phyloP scores from a whole-genome alignment of 2,329 filamentous ascomycete genomes.

The Pseudogymnoascus pannorum region DNA sequence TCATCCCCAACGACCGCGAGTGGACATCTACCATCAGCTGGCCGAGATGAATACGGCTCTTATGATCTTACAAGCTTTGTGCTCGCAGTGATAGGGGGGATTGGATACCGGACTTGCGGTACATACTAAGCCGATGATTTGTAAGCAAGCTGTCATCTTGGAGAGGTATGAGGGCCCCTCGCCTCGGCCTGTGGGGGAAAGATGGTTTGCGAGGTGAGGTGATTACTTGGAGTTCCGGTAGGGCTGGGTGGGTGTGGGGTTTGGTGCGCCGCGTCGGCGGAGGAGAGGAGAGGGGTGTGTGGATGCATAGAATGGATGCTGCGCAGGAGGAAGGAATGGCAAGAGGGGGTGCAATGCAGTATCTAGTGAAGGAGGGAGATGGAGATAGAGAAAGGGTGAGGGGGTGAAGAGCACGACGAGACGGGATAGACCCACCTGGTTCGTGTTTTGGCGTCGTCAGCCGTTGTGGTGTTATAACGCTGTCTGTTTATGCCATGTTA shows the following conservation, averaged over 20 bases:
- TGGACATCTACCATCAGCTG: background rate
- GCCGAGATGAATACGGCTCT: background rate
- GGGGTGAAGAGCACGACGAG: background rate
- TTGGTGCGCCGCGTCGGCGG: background rate
- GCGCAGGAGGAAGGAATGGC: background rate
- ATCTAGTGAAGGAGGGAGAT: background rate
- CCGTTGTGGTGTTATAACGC: background rate
- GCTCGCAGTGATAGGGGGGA: background rate
- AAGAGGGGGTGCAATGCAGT: too few species aligned
- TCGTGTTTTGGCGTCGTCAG: background rate
- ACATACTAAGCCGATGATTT: background rate
- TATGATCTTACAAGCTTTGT: background rate
- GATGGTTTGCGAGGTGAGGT: background rate
- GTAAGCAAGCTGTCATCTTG: background rate
- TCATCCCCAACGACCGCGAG: background rate
- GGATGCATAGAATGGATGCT: background rate
- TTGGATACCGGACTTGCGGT: background rate
- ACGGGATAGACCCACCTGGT: background rate
- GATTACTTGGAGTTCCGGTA: background rate
- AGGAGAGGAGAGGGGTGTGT: background rate
- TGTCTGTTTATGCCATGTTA: background rate
- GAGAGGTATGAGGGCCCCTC: too few species aligned
- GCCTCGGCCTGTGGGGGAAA: background rate
- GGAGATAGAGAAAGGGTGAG: background rate
- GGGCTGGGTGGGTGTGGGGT: background rate